phyloP scores from a whole-genome alignment of 352 stramenopile genomes.

The Pythium volutum region DNA sequence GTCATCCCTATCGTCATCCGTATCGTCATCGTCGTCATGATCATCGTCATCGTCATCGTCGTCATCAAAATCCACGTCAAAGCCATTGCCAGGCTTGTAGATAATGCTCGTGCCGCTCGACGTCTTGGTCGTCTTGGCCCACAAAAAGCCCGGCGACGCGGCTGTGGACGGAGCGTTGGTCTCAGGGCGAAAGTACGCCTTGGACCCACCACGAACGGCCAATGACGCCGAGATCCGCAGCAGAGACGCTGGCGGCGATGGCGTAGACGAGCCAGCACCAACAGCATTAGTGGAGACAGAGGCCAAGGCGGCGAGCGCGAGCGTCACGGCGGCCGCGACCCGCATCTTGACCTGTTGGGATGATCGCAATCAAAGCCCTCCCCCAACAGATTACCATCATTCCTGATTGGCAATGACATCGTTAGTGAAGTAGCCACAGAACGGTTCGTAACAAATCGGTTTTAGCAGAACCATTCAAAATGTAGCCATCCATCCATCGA shows the following conservation, averaged over 20 bases:
- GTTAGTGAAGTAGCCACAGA: too few relatives aligned
- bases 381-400: slow-evolving; percentile 8
- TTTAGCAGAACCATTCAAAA: background rate
- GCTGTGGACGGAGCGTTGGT: background rate
- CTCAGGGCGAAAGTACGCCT: slow-evolving; percentile 10
- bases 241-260: background rate
- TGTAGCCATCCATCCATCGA: background rate
- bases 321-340: background rate
- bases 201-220: background rate
- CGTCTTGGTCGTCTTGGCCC: background rate
- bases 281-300: too few relatives aligned
- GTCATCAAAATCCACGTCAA: background rate
- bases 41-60: slow-evolving; percentile 5
- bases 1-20: slow-evolving; percentile 21
- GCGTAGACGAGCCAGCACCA: background rate
- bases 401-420: background rate
- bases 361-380: too few relatives aligned
- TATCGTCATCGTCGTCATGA: slow-evolving; percentile 8
- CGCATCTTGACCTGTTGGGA: background rate
- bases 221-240: slow-evolving; percentile 14
- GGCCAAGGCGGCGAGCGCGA: background rate
- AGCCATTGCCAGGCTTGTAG: too few relatives aligned
- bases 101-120: too few relatives aligned
- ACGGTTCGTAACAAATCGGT: background rate
- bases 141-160: background rate